A percentile compares a stretch with the other conserved stretches of the same genome.
Conservation (phyloP, 2,329 filamentous ascomycete genomes). For the Ciborinia camelliae region DNA sequence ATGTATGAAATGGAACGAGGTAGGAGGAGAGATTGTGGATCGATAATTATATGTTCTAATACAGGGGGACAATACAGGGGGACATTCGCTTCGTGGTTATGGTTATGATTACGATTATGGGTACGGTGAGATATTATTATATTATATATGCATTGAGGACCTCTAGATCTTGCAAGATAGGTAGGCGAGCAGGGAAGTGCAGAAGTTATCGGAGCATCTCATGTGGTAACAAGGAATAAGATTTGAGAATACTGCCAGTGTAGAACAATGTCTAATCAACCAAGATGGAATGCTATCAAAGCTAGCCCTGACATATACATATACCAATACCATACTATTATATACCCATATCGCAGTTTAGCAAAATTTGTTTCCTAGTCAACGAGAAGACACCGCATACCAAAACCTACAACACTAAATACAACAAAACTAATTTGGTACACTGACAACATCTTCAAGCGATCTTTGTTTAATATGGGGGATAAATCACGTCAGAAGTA, state of each 20-base stretch:
- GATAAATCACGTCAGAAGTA: slow-evolving; percentile 1
- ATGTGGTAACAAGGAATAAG: background rate
- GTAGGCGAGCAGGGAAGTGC: background rate
- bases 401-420: background rate
- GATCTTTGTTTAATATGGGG: background rate
- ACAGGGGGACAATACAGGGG: too few relatives aligned
- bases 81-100: background rate
- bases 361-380: background rate
- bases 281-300: background rate
- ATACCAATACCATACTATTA: background rate
- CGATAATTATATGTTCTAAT: background rate
- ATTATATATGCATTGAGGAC: background rate
- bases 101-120: background rate
- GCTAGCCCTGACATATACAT: background rate
- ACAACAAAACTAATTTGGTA: background rate
- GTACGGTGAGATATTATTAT: background rate
- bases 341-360: background rate
- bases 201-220: background rate
- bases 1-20: background rate
- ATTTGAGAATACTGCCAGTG: background rate
- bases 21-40: background rate
- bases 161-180: background rate
- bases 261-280: background rate
- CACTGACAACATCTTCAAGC: background rate
- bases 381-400: background rate